Conservation (phyloP, 2,329 filamentous ascomycete species). For the Arthroderma uncinatum region DNA sequence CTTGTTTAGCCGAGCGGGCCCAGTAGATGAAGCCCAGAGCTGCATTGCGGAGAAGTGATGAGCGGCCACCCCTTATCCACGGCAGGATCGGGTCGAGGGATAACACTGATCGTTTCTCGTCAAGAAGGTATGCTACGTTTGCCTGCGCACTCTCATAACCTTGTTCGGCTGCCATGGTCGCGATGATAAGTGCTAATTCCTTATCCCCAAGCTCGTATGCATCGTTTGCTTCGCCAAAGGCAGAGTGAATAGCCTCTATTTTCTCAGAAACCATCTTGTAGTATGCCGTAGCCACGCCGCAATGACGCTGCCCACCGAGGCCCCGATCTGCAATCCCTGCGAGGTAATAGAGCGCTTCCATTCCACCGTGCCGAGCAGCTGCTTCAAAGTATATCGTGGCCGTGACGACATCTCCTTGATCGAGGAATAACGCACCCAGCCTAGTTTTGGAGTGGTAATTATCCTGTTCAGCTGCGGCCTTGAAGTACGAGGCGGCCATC, state of each 20-base stretch:
- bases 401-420: slow-evolving; percentile 71
- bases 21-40: slow-evolving; percentile 77
- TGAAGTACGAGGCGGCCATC: slow-evolving; percentile 65
- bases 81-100: slow-evolving; percentile 46
- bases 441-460: slow-evolving; percentile 70
- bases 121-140: slow-evolving; percentile 78
- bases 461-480: slow-evolving; percentile 69
- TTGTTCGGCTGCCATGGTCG: slow-evolving; percentile 82
- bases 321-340: slow-evolving; percentile 76
- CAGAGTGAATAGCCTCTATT: slow-evolving; percentile 61
- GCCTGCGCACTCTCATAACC: slow-evolving; percentile 83
- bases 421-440: slow-evolving; percentile 71
- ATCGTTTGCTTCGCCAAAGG: slow-evolving; percentile 70
- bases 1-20: slow-evolving; percentile 86
- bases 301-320: slow-evolving; percentile 68
- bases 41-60: slow-evolving; percentile 45
- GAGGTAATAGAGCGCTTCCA: slow-evolving; percentile 86
- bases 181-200: slow-evolving; percentile 67
- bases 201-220: slow-evolving; percentile 69
- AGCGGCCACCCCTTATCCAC: slow-evolving; percentile 32
- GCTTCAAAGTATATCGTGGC: slow-evolving; percentile 82
- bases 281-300: slow-evolving; percentile 63
- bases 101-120: slow-evolving; percentile 55
- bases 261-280: slow-evolving; percentile 72
- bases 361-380: slow-evolving; percentile 67